Percentiles rank a stretch among this genome's conserved stretches.
phyloP scores from a whole-genome alignment of 805 yeast genomes.

The Pichia kluyveri region DNA sequence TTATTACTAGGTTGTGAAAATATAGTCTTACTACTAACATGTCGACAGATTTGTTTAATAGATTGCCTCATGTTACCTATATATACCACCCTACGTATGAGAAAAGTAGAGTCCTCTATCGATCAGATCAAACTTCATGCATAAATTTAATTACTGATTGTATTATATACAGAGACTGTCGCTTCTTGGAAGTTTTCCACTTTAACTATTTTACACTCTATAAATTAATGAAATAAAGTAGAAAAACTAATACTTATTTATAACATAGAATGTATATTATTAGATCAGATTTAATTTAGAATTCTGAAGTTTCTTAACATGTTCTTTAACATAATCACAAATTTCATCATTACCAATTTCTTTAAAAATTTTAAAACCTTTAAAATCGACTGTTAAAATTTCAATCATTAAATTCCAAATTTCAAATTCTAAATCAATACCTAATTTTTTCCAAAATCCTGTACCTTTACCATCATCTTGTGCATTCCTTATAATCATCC shows the following conservation, averaged over 20 bases:
- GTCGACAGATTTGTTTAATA: background rate
- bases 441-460: slow-evolving; percentile 10
- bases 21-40: slow-evolving; percentile 13
- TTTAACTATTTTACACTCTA: background rate
- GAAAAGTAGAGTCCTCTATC: no score
- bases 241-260: no score
- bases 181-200: background rate
- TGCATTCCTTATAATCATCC: slow-evolving; percentile 23
- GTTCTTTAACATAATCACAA: slow-evolving; percentile 15
- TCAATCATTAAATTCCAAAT: slow-evolving; percentile 20
- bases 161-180: no score
- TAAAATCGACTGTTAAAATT: slow-evolving; percentile 17
- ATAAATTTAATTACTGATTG: no score
- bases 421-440: slow-evolving; percentile 20
- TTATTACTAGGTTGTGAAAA: slow-evolving; percentile 16
- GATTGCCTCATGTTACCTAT: background rate
- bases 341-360: slow-evolving; percentile 20
- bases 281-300: background rate
- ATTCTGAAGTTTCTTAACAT: slow-evolving; percentile 4
- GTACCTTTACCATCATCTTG: slow-evolving; percentile 14
- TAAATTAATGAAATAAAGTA: no score
- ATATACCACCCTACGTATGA: no score
- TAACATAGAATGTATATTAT: no score
- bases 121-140: no score
- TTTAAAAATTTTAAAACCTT: slow-evolving; percentile 19